Base-by-base conservation (phyloP, 75 land plant genomes). In the Pinus albicaulis region DNA sequence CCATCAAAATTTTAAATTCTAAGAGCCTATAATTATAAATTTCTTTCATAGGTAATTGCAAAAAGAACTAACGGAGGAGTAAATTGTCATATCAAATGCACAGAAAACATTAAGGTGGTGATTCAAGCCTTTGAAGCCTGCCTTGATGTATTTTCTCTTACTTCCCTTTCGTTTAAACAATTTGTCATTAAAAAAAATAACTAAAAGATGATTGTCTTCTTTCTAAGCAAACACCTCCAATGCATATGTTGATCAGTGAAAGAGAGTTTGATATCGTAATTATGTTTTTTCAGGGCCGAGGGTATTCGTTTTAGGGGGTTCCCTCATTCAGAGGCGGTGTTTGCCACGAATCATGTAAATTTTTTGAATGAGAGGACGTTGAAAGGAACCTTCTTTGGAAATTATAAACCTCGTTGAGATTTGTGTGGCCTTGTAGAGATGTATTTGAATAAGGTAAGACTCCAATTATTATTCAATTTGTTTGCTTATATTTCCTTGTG, bases 51-150 rank as follows among this genome's bases (percentile, higher is more conserved):
- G 89, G 91, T 91, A 15, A 62, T 94, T 53, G 81, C 82, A 70
- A 90, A 91, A 77, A 89, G 88, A 90, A 91, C 93, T n/a, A 76
- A 81, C 73, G 97, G 97, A 72, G 97, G 97, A 48, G 97, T 89
- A 3, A 93, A 94, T 58, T 69, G 88, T 22, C 83, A 87, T 56
- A 82, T 91, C 23, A 93, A 89, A 53, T 91, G 97, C 70, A 88
- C 87, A 31, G 93, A 93, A n/a, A 86, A 83, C 65, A 71, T 89
- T 22, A 61, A 84, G 55, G 88, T 90, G n/a, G 89, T 93, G 93
- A 83, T 87, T 7, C 81, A 91, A 17, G 97, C 97, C 12, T 91
- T 94, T 76, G 92, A 91, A 84, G 84, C 90, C 61, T 91, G 87
- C 26, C 94, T 88, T 79, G 94, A 91, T 82, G 97, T 93, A 59